Conservation (phyloP, 352 stramenopile species). For the Globisporangium perplexum region DNA sequence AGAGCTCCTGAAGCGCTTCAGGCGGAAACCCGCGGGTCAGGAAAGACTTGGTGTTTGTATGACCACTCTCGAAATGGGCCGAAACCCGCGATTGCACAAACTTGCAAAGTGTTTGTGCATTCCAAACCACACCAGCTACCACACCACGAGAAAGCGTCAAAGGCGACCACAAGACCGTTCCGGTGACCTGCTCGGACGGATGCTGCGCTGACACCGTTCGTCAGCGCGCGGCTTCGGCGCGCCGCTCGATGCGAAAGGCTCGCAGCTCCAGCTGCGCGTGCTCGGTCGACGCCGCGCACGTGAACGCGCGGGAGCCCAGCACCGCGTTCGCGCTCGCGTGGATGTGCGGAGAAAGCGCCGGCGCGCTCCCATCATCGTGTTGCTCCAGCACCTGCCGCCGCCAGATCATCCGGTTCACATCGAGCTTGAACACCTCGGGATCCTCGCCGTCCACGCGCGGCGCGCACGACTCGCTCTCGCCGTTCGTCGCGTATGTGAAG, state of each 20-base stretch:
- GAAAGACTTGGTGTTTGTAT: conserved; percentile 10
- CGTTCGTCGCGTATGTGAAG: conserved; percentile 33
- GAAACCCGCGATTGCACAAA: too few relatives aligned
- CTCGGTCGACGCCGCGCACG: conserved; percentile 13
- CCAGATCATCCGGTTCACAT: conserved; percentile 68
- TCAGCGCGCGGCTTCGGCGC: not conserved
- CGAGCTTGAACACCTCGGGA: conserved; percentile 45
- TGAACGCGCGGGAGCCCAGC: conserved; percentile 13
- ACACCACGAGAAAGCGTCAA: too few relatives aligned
- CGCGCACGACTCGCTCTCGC: conserved; percentile 32
- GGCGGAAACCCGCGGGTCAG: too few relatives aligned
- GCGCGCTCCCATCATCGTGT: too few relatives aligned
- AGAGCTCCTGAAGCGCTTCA: not conserved
- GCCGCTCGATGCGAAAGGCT: conserved; percentile 11
- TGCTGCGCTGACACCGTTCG: too few relatives aligned
- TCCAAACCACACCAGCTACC: too few relatives aligned
- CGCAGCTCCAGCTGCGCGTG: conserved; percentile 27
- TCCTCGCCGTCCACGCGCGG: conserved; percentile 18
- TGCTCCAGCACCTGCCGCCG: conserved; percentile 18
- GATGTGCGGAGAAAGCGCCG: conserved; percentile 18
- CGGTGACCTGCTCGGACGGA: too few relatives aligned
- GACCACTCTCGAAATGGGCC: too few relatives aligned
- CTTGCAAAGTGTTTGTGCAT: too few relatives aligned
- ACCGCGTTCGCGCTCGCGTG: conserved; percentile 35
- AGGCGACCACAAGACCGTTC: too few relatives aligned